Base-by-base conservation (phyloP, 2,329 filamentous ascomycete genomes). In the Pseudogymnoascus verrucosus region DNA sequence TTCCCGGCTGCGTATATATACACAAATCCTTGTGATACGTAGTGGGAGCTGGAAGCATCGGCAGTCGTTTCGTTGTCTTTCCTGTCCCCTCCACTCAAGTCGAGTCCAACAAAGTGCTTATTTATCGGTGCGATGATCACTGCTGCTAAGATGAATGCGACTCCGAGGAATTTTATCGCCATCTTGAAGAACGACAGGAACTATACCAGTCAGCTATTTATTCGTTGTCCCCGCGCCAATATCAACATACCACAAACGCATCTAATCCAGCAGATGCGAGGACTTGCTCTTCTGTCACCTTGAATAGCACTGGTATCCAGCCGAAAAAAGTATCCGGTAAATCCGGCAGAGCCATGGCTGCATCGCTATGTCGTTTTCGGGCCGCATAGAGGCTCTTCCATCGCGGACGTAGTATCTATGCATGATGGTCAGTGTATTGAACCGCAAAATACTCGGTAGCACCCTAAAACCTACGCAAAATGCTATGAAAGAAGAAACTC, bases 131-230 rank as follows among this genome's bases (percentile, higher is more conserved):
- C 88, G 68, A 99, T 88, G 3, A 99, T 84, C 14, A 84, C 80
- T 37, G 89, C 80, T 28, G 93, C 89, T 71, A 98, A 91, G 75
- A 96, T 85, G 64, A 95, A 84, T 70, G 96, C 89, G 61, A 89
- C 78, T 14, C 84, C 78, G 61, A 98, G 87, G 69, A 97, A 89
- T 66, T 89, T 90, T 68, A 92, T 90, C 11, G 93, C 89, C 86
- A 98, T 95, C 74, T 93, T 96, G 81, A 97, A 98, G 77, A 99
- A 99, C 14, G 89, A 85, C 12, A 99, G 81, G 73, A 99, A 97
- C 84, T 85, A 71, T 63, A 64, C 34, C 11, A 1, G 34, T 73
- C 39, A 72, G 67, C 16, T 47, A 23, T n/a, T 16, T 19, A 23
- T 34, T 16, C 7, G 21, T 8, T 19, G 4, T 21, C 8, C 10